Evolutionary conservation across 768 basidiomycete species (phyloP).

Genomic region (Lactarius vividus): DNA sequence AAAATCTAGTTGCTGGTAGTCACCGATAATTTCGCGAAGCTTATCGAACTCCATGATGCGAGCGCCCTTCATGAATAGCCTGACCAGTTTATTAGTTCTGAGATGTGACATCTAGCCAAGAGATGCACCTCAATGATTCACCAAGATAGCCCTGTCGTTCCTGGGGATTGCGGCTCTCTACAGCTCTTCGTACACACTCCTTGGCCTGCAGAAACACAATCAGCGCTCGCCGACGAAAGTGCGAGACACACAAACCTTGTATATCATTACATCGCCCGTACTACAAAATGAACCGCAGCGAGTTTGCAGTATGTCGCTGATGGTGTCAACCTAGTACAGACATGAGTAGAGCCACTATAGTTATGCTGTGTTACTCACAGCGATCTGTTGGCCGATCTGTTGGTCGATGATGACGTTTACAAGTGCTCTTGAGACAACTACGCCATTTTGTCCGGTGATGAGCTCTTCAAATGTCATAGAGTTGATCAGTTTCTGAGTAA

Average conservation of each 20-base stretch:
- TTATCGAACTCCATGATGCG: slow-evolving; percentile 80
- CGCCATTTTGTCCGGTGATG: slow-evolving; percentile 80
- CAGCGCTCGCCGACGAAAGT: not conserved
- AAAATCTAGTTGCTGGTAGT: slow-evolving; percentile 83
- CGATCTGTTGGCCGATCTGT: slow-evolving; percentile 95
- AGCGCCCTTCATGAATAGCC: slow-evolving; percentile 87
- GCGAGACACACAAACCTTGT: slow-evolving; percentile 60
- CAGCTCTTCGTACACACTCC: slow-evolving; percentile 89
- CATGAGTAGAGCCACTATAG: not conserved
- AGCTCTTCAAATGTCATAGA: slow-evolving; percentile 82
- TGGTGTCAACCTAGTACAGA: slow-evolving; percentile 77
- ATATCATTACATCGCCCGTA: slow-evolving; percentile 95
- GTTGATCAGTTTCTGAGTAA: slow-evolving; percentile 65
- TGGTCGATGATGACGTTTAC: slow-evolving; percentile 97
- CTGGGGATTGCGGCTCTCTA: slow-evolving; percentile 67
- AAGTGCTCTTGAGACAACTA: slow-evolving; percentile 82
- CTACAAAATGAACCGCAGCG: slow-evolving; percentile 98
- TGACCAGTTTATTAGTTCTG: slow-evolving; percentile 33
- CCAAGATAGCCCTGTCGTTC: slow-evolving; percentile 79
- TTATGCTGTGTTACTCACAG: slow-evolving; percentile 50
- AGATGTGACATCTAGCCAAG: not conserved
- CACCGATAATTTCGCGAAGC: slow-evolving; percentile 81
- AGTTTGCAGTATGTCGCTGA: slow-evolving; percentile 91
- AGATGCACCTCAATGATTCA: slow-evolving; percentile 78
- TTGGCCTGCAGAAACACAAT: slow-evolving; percentile 57